phyloP scores from a whole-genome alignment of 148 eudicot genomes.

The Polygonum maritimum region DNA sequence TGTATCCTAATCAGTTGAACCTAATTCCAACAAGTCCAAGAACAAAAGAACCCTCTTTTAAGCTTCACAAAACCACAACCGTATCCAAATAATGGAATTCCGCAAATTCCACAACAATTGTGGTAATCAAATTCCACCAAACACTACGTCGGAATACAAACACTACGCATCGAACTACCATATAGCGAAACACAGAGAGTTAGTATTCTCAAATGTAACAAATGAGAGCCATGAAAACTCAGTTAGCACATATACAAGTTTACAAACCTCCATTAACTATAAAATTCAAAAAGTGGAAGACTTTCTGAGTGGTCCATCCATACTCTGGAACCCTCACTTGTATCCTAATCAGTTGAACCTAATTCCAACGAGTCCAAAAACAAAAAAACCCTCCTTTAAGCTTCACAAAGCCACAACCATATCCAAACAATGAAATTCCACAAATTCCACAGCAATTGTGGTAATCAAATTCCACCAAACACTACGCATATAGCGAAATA shows the following conservation, averaged over 20 bases:
- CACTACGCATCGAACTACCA: slow-evolving; percentile 70
- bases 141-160: slow-evolving; percentile 79
- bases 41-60: not conserved
- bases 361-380: not conserved
- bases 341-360: slow-evolving; percentile 93
- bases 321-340: slow-evolving; percentile 94
- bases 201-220: not conserved
- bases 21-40: slow-evolving; percentile 21
- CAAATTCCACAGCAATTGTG: not conserved
- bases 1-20: slow-evolving; percentile 93
- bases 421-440: not conserved
- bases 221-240: not conserved
- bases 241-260: not conserved
- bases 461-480: no score
- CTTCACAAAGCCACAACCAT: not conserved
- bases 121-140: not conserved
- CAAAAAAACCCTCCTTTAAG: not conserved
- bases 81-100: not conserved
- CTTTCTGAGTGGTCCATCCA: slow-evolving; percentile 99
- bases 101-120: not conserved
- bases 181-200: slow-evolving; percentile 10
- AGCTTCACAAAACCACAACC: not conserved
- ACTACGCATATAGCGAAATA: no score
- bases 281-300: slow-evolving; percentile 92
- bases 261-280: slow-evolving; percentile 84